A percentile compares a stretch with the other conserved stretches of the same genome.
phyloP scores from a whole-genome alignment of 2,329 filamentous ascomycete species.

The Gliomastix tumulicola region DNA sequence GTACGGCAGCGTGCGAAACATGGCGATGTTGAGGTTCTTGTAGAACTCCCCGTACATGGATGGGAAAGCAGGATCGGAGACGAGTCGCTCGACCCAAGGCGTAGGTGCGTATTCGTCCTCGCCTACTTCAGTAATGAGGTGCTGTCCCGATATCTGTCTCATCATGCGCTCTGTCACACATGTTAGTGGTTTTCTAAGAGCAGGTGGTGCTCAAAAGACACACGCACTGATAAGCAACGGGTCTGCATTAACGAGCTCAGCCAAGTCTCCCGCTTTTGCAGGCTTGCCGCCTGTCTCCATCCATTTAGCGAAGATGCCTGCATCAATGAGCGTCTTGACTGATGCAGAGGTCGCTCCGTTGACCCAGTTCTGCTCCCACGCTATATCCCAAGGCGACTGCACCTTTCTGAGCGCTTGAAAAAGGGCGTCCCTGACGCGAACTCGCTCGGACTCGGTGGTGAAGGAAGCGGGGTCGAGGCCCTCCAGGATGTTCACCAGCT shows the following conservation, averaged over 20 bases:
- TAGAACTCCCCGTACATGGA: constrained; percentile 24
- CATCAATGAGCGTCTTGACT: constrained; percentile 28
- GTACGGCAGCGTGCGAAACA: constrained; percentile 20
- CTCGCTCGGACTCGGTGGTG: constrained; percentile 21
- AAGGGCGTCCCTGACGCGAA: constrained; percentile 21
- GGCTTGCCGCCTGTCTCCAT: constrained; percentile 16
- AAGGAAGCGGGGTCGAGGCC: constrained; percentile 6
- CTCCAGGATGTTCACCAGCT: neutral
- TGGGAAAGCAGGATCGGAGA: constrained; percentile 16
- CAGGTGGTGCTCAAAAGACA: neutral
- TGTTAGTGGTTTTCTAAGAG: too few relatives aligned
- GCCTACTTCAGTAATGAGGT: constrained; percentile 22
- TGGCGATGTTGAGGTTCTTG: constrained; percentile 18
- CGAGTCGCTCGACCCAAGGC: constrained; percentile 20
- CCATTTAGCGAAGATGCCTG: constrained; percentile 27
- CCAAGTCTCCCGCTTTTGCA: constrained; percentile 20
- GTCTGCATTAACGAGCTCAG: constrained; percentile 22
- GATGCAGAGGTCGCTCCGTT: constrained; percentile 21
- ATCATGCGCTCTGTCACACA: constrained; percentile 20
- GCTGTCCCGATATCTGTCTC: constrained; percentile 23
- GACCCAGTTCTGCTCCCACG: constrained; percentile 28
- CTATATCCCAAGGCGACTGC: constrained; percentile 28
- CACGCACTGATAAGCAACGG: constrained; percentile 20
- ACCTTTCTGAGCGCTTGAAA: constrained; percentile 18
- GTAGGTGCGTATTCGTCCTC: constrained; percentile 24